These are phyloP conservation scores for Lathyrus tuberosus DNA, from an alignment of 306 rosid species.

Conservation along the genomic window DNA sequence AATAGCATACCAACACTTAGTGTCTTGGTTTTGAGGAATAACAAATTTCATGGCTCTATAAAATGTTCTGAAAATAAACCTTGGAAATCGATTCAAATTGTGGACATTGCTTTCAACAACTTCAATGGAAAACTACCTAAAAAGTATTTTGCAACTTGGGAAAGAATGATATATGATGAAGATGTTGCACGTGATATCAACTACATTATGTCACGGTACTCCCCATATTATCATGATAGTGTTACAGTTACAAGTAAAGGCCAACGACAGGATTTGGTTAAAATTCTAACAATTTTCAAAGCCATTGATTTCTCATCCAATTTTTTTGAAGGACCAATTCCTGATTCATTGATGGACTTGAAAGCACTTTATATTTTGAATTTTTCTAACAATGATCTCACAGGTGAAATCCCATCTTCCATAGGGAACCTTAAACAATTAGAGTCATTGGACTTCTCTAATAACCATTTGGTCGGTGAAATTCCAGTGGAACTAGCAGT, in stretches of 20 bases:
- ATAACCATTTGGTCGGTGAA: slow-evolving; percentile 26
- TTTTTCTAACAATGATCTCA: slow-evolving; percentile 47
- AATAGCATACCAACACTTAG: slow-evolving; percentile 32
- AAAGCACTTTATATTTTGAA: slow-evolving; percentile 30
- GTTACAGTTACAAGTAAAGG: slow-evolving; percentile 38
- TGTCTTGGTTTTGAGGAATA: slow-evolving; percentile 43
- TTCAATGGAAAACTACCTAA: slow-evolving; percentile 40
- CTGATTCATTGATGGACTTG: slow-evolving; percentile 35
- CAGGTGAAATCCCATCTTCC: slow-evolving; percentile 37
- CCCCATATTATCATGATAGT: not conserved
- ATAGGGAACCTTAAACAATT: slow-evolving; percentile 21
- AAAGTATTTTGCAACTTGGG: slow-evolving; percentile 13
- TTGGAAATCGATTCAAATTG: slow-evolving; percentile 49
- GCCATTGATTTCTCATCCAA: slow-evolving; percentile 50
- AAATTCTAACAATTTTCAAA: too few relatives aligned
- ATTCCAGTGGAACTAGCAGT: slow-evolving; percentile 16
- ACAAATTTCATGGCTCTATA: slow-evolving; percentile 35
- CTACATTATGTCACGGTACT: too few relatives aligned
- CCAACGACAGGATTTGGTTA: slow-evolving; percentile 2
- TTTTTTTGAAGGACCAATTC: slow-evolving; percentile 43
- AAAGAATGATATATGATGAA: slow-evolving; percentile 8
- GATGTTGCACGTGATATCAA: too few relatives aligned
- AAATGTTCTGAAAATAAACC: slow-evolving; percentile 26
- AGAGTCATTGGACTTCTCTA: slow-evolving; percentile 53
- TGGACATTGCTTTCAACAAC: slow-evolving; percentile 47